Percentiles rank a stretch among this genome's conserved stretches.
phyloP scores from a whole-genome alignment of 192 early-diverging fungal genomes.

The Paraglomus brasilianum region DNA sequence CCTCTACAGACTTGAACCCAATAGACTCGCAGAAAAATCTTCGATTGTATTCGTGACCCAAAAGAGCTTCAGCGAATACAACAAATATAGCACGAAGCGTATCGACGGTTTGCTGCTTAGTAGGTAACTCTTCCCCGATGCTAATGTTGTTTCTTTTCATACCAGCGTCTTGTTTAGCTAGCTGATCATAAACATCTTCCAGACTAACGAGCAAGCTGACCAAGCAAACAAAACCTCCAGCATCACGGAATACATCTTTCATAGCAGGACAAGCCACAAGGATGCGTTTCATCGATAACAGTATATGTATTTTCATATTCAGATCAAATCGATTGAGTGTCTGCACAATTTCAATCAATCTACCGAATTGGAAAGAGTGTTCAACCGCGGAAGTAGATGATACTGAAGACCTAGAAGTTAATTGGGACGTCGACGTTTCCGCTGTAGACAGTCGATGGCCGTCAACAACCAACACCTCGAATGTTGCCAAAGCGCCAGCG shows the following conservation, averaged over 20 bases:
- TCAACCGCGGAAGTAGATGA: conserved; percentile 31
- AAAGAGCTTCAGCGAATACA: conserved; percentile 55
- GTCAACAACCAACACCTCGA: conserved; percentile 51
- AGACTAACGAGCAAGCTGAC: conserved; percentile 57
- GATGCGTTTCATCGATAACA: conserved; percentile 50
- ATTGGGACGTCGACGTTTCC: conserved; percentile 28
- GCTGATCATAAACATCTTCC: conserved; percentile 46
- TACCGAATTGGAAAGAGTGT: conserved; percentile 50
- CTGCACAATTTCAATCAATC: conserved; percentile 61
- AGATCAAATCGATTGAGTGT: conserved; percentile 51
- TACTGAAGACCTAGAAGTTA: conserved; percentile 2
- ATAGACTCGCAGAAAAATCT: conserved; percentile 52
- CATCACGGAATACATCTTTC: conserved; percentile 55
- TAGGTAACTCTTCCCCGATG: conserved; percentile 34
- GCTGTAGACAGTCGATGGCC: conserved; percentile 34
- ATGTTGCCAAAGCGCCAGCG: conserved; percentile 46
- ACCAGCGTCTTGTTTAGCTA: not conserved
- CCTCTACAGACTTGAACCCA: conserved; percentile 53
- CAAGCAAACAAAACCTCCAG: conserved; percentile 60
- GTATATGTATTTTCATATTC: conserved; percentile 56
- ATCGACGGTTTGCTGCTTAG: conserved; percentile 42
- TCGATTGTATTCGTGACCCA: conserved; percentile 47
- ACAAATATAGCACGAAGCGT: conserved; percentile 46
- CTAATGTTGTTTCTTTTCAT: conserved; percentile 30
- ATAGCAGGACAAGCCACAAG: conserved; percentile 48